These are phyloP conservation scores for Hsuehochloa calcarea DNA, from an alignment of 176 grass and related monocot genomes.

Conservation along the genomic window DNA sequence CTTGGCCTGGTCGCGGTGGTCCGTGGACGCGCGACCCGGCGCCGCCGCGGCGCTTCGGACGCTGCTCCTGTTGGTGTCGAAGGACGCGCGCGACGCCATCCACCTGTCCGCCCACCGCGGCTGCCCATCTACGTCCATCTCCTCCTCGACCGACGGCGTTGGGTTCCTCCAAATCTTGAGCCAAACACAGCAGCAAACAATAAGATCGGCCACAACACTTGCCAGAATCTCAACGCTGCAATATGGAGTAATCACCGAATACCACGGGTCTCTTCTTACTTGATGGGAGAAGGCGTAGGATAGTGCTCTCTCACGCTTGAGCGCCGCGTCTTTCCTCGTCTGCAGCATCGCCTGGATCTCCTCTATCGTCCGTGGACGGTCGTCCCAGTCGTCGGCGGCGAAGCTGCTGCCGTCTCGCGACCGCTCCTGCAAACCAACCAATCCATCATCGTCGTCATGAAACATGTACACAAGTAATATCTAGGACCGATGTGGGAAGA, in stretches of 20 bases:
- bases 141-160: conserved; percentile 52
- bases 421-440: conserved; percentile 37
- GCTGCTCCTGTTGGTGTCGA: conserved; percentile 71
- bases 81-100: conserved; percentile 82
- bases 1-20: conserved; percentile 70
- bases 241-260: not conserved
- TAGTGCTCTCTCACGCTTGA: conserved; percentile 87
- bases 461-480: not conserved
- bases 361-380: conserved; percentile 75
- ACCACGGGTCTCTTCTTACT: conserved; percentile 14
- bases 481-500: not conserved
- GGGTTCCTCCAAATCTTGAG: conserved; percentile 79
- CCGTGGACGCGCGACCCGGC: conserved; percentile 57
- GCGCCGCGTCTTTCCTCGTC: conserved; percentile 69
- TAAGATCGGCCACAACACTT: not conserved
- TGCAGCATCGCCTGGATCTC: conserved; percentile 94
- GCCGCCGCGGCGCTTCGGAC: not conserved
- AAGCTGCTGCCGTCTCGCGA: conserved; percentile 87
- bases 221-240: not conserved
- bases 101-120: conserved; percentile 78
- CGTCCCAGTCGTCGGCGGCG: conserved; percentile 87
- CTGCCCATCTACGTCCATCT: conserved; percentile 51
- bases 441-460: not conserved
- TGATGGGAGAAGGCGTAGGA: conserved; percentile 91
- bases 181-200: not conserved